Base-by-base conservation (phyloP, 441 rosid genomes). In the Brassica hybrid region DNA sequence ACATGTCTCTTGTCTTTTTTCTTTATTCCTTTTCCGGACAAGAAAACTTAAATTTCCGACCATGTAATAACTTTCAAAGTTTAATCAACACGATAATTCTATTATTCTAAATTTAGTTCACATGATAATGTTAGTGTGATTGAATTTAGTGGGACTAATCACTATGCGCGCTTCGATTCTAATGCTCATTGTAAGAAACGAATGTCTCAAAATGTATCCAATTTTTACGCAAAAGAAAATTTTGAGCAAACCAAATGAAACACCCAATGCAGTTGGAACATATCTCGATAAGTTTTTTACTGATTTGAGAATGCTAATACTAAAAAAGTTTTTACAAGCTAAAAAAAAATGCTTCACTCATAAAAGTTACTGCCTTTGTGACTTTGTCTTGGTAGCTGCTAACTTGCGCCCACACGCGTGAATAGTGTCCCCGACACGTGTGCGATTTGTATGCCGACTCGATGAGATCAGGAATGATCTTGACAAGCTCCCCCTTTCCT, bases 351-450 rank as follows among this genome's bases (percentile, higher is more conserved):
- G 57, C 19, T 14, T n/a, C 56, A 16, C 6, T 48, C 4, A 16
- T 4, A 52, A 18, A 16, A 52, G 58, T 10, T 2, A 52, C 58
- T 14, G 4, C 4, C 58, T 50, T 52, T 12, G 14, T 4, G 14
- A 43, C 52, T n/a, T 14, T 50, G 21, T 54, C 59, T 16, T 17
- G 59, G 59, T 16, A 7, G 7, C 59, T 3, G 59, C 57, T 54
- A 54, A 54, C 21, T 54, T 54, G 59, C 59, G 59, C 59, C 21
- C 12, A 54, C 59, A 54, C 59, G 59, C 59, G 21, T 16, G 59
- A 54, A 54, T n/a, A 5, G 2, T 45, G 2, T 17, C 4, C 2
- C 1, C 2, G 3, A 16, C 59, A 54, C 59, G 21, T 16, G 59
- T 54, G 17, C 1, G 7, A 43, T 43, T 43, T 43, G 14, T 45